phyloP scores from a whole-genome alignment of 441 rosid genomes.

The Eutrema salsugineum region DNA sequence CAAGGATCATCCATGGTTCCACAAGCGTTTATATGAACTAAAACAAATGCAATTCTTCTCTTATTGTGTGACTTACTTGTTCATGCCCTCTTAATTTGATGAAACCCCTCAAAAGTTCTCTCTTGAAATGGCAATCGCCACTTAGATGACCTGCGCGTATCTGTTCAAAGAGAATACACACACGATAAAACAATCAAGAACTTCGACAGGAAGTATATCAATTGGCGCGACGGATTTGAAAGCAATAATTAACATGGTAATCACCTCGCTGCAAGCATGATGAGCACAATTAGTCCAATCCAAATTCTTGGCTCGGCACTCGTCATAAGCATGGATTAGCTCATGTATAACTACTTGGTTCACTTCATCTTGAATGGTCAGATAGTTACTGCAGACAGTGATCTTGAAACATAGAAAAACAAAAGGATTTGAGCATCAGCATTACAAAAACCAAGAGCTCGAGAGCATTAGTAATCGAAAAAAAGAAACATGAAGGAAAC shows the following conservation, averaged over 20 bases:
- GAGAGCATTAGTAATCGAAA: neutral
- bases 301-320: constrained; percentile 83
- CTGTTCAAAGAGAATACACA: constrained; percentile 31
- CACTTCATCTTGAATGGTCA: constrained; percentile 75
- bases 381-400: constrained; percentile 68
- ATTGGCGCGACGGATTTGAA: neutral
- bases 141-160: constrained; percentile 90
- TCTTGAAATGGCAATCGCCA: constrained; percentile 92
- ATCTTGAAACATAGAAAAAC: constrained; percentile 42
- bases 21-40: neutral
- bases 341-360: constrained; percentile 85
- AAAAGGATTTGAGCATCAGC: neutral
- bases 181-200: neutral
- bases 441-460: neutral
- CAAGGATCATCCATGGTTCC: neutral
- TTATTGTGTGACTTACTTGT: constrained; percentile 53
- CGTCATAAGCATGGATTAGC: constrained; percentile 86
- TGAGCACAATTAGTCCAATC: constrained; percentile 93
- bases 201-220: neutral
- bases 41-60: neutral
- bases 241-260: neutral
- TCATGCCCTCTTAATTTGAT: constrained; percentile 81
- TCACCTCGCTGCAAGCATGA: constrained; percentile 96
- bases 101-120: constrained; percentile 76
- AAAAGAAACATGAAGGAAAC: neutral